Conservation (phyloP, 371 early-diverging fungal genomes). For the Synchytrium microbalum region DNA sequence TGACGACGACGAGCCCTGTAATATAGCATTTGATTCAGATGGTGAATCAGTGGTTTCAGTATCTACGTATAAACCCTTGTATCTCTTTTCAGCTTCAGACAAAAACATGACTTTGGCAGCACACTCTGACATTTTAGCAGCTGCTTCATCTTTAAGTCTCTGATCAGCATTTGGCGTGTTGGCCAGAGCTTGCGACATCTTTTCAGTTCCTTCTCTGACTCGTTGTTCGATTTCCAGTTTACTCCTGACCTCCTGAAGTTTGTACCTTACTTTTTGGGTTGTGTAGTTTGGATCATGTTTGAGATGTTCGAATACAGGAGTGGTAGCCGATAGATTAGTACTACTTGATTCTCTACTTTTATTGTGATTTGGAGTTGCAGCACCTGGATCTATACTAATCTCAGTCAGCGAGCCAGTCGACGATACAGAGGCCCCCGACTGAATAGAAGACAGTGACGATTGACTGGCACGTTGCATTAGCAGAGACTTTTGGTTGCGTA, state of each 20-base stretch:
- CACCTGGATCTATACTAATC: not conserved
- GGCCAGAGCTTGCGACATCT: slow-evolving; percentile 36
- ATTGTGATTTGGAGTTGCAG: too few species aligned
- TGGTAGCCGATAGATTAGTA: not conserved
- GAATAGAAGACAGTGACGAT: not conserved
- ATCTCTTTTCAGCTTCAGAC: slow-evolving; percentile 30
- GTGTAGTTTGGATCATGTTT: slow-evolving; percentile 39
- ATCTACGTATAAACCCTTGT: slow-evolving; percentile 12
- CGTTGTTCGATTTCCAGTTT: slow-evolving; percentile 85
- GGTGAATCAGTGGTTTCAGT: slow-evolving; percentile 10
- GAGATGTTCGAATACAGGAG: not conserved
- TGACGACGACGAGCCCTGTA: slow-evolving; percentile 16
- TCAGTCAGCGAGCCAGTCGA: not conserved
- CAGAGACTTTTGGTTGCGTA: not conserved
- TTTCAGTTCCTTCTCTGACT: slow-evolving; percentile 66
- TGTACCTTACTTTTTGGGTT: slow-evolving; percentile 73
- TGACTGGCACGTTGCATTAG: not conserved
- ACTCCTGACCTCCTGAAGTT: slow-evolving; percentile 78
- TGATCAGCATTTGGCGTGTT: slow-evolving; percentile 10
- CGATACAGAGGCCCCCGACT: not conserved
- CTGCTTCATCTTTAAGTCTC: slow-evolving; percentile 14
- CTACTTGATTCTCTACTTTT: not conserved
- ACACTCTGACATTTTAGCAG: slow-evolving; percentile 27
- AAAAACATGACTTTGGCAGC: slow-evolving; percentile 28
- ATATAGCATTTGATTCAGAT: slow-evolving; percentile 15